These are phyloP conservation scores for Cyberlindnera suaveolens DNA, from an alignment of 805 yeast genomes.

Conservation along the genomic window DNA sequence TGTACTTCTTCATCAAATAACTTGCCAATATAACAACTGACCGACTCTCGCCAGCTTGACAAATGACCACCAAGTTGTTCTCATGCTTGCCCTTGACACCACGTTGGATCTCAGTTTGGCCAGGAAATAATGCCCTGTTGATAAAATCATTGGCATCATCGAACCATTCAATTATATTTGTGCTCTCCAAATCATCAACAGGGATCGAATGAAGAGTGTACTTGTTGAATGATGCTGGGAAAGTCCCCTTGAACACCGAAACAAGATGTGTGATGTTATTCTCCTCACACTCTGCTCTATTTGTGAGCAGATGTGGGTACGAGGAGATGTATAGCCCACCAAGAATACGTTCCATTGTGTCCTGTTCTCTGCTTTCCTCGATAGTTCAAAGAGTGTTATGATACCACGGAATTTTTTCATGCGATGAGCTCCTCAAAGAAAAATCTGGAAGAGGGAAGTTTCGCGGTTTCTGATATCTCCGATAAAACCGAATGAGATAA, in stretches of 20 bases:
- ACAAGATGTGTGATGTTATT: slow-evolving; percentile 65
- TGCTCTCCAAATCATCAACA: slow-evolving; percentile 63
- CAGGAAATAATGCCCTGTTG: slow-evolving; percentile 50
- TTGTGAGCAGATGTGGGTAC: slow-evolving; percentile 53
- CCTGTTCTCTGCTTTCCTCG: background rate
- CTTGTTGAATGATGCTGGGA: slow-evolving; percentile 45
- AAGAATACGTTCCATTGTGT: slow-evolving; percentile 46
- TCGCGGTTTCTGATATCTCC: no score
- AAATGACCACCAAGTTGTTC: slow-evolving; percentile 54
- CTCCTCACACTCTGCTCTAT: slow-evolving; percentile 42
- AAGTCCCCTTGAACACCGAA: slow-evolving; percentile 58
- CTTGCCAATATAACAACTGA: slow-evolving; percentile 84
- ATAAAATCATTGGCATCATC: slow-evolving; percentile 62
- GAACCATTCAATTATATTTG: slow-evolving; percentile 59
- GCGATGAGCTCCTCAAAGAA: no score
- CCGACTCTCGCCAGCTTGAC: slow-evolving; percentile 91
- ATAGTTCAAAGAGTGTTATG: background rate
- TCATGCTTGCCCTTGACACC: slow-evolving; percentile 29
- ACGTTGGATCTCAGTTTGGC: slow-evolving; percentile 24
- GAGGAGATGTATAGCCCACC: slow-evolving; percentile 79
- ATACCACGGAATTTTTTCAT: no score
- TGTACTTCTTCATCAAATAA: slow-evolving; percentile 76
- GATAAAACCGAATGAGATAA: no score
- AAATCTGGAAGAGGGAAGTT: no score
- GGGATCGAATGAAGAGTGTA: slow-evolving; percentile 56